Conservation (phyloP, 768 basidiomycete genomes). For the Auricularia sp. region DNA sequence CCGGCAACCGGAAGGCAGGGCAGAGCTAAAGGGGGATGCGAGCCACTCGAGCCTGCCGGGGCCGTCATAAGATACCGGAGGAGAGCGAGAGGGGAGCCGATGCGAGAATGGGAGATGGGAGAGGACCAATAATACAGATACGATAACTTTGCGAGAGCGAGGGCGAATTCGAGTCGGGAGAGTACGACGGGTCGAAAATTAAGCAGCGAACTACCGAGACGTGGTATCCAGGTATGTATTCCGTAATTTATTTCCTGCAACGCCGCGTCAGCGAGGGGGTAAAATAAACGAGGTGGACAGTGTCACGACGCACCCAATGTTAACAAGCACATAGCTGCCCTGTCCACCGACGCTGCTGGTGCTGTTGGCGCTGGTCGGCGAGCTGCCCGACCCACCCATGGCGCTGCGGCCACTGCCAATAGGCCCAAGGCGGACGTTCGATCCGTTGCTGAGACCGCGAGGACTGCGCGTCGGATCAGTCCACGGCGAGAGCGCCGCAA, state of each 20-base stretch:
- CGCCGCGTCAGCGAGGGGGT: background rate
- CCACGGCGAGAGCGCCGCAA: background rate
- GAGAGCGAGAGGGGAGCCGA: background rate
- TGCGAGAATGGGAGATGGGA: background rate
- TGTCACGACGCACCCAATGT: background rate
- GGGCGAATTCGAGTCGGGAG: background rate
- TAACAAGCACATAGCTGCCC: background rate
- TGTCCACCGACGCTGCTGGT: background rate
- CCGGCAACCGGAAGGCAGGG: no score
- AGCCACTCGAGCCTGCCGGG: background rate
- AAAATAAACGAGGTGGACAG: background rate
- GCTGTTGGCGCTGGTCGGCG: background rate
- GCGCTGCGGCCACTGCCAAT: background rate
- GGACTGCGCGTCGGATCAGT: background rate
- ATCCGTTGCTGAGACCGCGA: background rate
- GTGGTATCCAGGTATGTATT: background rate
- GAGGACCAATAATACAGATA: background rate
- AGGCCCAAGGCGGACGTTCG: background rate
- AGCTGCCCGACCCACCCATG: background rate
- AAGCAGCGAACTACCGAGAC: background rate
- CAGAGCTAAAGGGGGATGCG: no score
- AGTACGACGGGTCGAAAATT: background rate
- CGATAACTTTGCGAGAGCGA: background rate
- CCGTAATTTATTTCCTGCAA: background rate
- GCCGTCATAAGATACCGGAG: background rate